Percentiles rank a stretch among this genome's conserved stretches.
These are phyloP conservation scores for Gonapodya prolifera DNA, from an alignment of 192 early-diverging fungal species.

Conservation along the genomic window DNA sequence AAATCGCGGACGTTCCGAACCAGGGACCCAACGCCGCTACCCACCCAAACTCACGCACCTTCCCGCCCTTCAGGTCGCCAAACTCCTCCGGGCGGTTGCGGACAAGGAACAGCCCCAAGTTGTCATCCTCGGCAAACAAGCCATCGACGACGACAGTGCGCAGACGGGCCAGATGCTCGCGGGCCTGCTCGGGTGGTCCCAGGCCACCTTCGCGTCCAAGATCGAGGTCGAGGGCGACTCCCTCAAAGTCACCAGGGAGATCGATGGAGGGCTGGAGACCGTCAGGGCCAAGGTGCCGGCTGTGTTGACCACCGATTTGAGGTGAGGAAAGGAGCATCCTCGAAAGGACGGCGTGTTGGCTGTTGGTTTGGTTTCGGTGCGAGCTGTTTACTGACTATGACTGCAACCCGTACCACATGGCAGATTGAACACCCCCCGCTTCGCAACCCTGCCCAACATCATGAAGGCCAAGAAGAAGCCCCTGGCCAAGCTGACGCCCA, in stretches of 20 bases:
- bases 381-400: no score
- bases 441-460: constrained; percentile 89
- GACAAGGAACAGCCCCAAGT: constrained; percentile 86
- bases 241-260: constrained; percentile 83
- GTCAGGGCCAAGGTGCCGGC: constrained; percentile 73
- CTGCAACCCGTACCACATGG: no score
- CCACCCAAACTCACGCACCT: neutral
- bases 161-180: constrained; percentile 99
- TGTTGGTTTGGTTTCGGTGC: no score
- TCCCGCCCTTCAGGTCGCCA: constrained; percentile 52
- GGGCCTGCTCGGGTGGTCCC: constrained; percentile 84
- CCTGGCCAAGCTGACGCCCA: constrained; percentile 58
- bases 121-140: constrained; percentile 96
- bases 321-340: constrained; percentile 32
- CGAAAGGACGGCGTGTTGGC: no score
- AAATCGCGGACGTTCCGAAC: no score
- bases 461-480: constrained; percentile 99
- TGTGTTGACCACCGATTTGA: constrained; percentile 87
- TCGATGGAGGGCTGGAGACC: constrained; percentile 96
- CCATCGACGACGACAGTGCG: constrained; percentile 94
- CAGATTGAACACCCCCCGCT: constrained; percentile 89
- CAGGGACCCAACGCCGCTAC: neutral
- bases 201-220: constrained; percentile 96
- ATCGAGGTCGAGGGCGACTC: constrained; percentile 54
- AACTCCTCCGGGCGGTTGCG: constrained; percentile 77